Conservation (phyloP, 2,329 filamentous ascomycete species). For the Cercospora berteroae region DNA sequence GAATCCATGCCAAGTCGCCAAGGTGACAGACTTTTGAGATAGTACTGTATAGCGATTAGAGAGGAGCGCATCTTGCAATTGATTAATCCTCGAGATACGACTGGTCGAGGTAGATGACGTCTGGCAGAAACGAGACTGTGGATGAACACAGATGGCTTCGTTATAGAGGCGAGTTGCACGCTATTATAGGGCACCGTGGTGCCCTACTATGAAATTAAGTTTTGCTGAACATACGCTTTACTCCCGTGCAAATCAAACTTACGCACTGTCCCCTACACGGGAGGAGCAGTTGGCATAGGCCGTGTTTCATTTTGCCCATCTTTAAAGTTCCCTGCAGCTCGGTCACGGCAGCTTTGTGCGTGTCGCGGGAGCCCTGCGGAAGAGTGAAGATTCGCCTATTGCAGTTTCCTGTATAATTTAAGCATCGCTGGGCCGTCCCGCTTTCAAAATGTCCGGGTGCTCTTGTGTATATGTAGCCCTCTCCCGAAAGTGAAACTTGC, state of each 20-base stretch:
- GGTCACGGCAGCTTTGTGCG: neutral
- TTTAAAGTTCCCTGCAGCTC: neutral
- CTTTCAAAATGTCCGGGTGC: neutral
- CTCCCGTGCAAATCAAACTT: neutral
- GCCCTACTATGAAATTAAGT: neutral
- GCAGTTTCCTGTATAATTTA: neutral
- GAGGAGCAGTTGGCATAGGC: neutral
- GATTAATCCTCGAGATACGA: neutral
- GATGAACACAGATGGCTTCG: no score
- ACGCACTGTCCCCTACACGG: neutral
- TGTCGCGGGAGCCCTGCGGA: no score
- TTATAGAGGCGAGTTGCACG: neutral
- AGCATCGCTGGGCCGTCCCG: neutral
- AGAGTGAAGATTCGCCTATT: neutral
- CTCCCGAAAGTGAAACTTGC: neutral
- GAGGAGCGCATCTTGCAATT: neutral
- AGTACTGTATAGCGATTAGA: neutral
- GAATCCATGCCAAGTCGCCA: no score
- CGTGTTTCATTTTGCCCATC: neutral
- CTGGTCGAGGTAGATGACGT: no score
- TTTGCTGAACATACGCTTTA: neutral
- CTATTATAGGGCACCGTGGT: neutral
- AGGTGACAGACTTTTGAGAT: no score
- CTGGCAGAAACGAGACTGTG: no score
- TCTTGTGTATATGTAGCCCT: neutral